Conservation (phyloP, 2,329 filamentous ascomycete species). For the Colletotrichum tamarilloi region DNA sequence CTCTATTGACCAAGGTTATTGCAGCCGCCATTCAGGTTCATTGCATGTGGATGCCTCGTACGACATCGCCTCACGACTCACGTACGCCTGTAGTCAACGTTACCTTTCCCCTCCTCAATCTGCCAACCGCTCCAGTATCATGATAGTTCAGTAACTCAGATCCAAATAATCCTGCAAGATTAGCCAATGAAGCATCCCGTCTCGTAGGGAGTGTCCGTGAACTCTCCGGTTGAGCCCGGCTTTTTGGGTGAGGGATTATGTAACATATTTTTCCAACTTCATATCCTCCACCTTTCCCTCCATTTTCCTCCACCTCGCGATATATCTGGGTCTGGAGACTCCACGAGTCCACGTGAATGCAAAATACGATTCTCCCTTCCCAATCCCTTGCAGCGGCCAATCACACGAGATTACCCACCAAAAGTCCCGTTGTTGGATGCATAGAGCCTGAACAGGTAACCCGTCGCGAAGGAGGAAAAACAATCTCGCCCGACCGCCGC, state of each 20-base stretch:
- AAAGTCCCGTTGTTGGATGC: neutral
- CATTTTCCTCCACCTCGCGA: neutral
- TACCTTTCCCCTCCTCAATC: neutral
- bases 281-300: neutral
- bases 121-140: neutral
- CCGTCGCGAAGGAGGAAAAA: neutral
- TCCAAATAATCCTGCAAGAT: neutral
- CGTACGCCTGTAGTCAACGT: neutral
- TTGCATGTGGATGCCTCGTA: conserved; percentile 3
- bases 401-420: neutral
- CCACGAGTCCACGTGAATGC: conserved; percentile 7
- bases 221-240: neutral
- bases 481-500: neutral
- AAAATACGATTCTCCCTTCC: neutral
- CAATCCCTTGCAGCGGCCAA: neutral
- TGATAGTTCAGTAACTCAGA: neutral
- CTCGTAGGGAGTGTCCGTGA: neutral
- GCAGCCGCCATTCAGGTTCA: neutral
- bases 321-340: neutral
- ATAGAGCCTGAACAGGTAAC: neutral
- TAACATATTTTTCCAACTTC: neutral
- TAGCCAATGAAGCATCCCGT: neutral
- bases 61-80: neutral
- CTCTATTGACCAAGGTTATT: neutral
- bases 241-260: neutral